Conservation (phyloP, 192 early-diverging fungal genomes). For the Entrophospora sp. region DNA sequence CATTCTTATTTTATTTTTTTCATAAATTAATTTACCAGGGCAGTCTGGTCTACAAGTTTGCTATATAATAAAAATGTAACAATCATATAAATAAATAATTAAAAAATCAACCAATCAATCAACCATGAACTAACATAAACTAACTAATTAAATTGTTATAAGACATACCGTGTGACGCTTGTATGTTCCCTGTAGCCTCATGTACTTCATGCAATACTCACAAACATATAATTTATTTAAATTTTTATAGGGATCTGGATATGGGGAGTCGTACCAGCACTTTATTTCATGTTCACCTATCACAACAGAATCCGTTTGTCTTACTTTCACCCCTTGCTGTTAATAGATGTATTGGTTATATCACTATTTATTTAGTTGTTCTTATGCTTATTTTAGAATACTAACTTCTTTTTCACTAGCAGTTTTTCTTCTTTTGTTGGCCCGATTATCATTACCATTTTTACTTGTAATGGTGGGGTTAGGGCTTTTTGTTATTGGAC, state of each 20-base stretch:
- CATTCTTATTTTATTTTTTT: slow-evolving; percentile 53
- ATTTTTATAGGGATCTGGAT: slow-evolving; percentile 78
- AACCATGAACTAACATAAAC: neutral
- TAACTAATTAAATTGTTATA: slow-evolving; percentile 11
- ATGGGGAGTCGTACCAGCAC: slow-evolving; percentile 93
- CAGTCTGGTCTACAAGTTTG: slow-evolving; percentile 45
- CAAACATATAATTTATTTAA: slow-evolving; percentile 73
- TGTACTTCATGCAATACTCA: slow-evolving; percentile 91
- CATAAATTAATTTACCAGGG: slow-evolving; percentile 77
- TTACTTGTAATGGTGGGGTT: no score
- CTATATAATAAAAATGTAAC: slow-evolving; percentile 23
- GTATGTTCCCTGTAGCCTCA: slow-evolving; percentile 60
- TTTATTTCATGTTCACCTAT: slow-evolving; percentile 80
- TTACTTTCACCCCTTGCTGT: no score
- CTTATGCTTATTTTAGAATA: no score
- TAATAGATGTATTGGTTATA: no score
- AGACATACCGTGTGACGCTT: slow-evolving; percentile 51
- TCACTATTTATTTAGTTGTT: no score
- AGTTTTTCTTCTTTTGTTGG: no score
- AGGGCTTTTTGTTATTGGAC: no score
- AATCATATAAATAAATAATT: neutral
- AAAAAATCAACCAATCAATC: neutral
- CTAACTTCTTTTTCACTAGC: no score
- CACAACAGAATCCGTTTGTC: slow-evolving; percentile 24
- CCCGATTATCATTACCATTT: no score